phyloP scores from a whole-genome alignment of 2,329 filamentous ascomycete species.

The Colletotrichum acutatum region DNA sequence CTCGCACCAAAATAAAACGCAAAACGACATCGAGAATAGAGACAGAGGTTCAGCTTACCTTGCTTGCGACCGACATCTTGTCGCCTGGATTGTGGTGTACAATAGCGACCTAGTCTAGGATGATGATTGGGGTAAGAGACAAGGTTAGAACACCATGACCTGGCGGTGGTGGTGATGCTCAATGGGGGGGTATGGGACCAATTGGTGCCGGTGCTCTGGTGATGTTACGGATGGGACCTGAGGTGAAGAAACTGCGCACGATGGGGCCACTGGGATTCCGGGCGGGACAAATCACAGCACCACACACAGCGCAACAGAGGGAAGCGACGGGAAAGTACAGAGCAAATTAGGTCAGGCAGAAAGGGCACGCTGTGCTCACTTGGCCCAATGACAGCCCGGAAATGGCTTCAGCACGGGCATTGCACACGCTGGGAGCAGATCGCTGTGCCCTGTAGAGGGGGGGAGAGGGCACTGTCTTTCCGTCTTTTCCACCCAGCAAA shows the following conservation, averaged over 20 bases:
- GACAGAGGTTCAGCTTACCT: conserved; percentile 30
- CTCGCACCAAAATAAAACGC: neutral
- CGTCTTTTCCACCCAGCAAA: neutral
- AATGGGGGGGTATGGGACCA: conserved; percentile 33
- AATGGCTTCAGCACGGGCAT: neutral
- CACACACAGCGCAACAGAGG: neutral
- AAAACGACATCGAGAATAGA: conserved; percentile 2
- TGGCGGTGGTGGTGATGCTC: conserved; percentile 35
- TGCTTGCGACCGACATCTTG: conserved; percentile 40
- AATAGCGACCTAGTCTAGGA: conserved; percentile 40
- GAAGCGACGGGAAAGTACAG: conserved; percentile 21
- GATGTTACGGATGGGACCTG: conserved; percentile 31
- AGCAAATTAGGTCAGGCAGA: conserved; percentile 32
- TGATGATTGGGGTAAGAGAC: conserved; percentile 37
- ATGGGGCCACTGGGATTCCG: conserved; percentile 32
- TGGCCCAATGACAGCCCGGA: conserved; percentile 15
- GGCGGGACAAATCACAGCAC: conserved; percentile 31
- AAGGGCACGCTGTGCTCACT: conserved; percentile 20
- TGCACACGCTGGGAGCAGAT: neutral
- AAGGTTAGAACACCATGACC: conserved; percentile 40
- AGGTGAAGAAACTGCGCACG: conserved; percentile 38
- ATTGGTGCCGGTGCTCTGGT: conserved; percentile 32
- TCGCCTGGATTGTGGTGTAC: conserved; percentile 39
- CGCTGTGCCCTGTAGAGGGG: neutral
- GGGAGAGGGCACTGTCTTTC: neutral